Conservation (phyloP, 2,329 filamentous ascomycete genomes). For the Tothia fuscella region DNA sequence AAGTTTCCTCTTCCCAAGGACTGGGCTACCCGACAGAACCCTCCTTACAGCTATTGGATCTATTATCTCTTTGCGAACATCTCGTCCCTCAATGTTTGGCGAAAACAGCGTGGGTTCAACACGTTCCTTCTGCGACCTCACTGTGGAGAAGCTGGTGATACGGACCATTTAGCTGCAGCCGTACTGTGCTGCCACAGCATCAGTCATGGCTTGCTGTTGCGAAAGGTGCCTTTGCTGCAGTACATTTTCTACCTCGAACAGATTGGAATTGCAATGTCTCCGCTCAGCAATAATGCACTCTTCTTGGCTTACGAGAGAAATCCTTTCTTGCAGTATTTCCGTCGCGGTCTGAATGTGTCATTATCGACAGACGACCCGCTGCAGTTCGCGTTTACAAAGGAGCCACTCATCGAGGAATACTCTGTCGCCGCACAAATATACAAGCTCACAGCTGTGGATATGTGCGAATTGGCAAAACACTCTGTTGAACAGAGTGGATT, state of each 20-base stretch:
- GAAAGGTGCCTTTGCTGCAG: constrained; percentile 88
- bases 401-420: constrained; percentile 95
- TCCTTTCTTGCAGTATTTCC: constrained; percentile 91
- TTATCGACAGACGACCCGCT: constrained; percentile 93
- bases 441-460: constrained; percentile 91
- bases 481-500: constrained; percentile 93
- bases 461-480: constrained; percentile 96
- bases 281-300: constrained; percentile 90
- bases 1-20: constrained; percentile 86
- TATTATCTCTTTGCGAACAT: constrained; percentile 96
- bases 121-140: constrained; percentile 89
- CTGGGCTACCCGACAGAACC: constrained; percentile 90
- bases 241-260: constrained; percentile 98
- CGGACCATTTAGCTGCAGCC: constrained; percentile 86
- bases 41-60: constrained; percentile 98
- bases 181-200: constrained; percentile 93
- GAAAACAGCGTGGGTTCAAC: constrained; percentile 85
- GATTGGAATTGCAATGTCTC: constrained; percentile 99
- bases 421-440: constrained; percentile 97
- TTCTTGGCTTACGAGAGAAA: constrained; percentile 96
- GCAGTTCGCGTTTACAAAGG: constrained; percentile 97
- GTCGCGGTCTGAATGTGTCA: constrained; percentile 86
- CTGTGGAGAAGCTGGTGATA: constrained; percentile 93
- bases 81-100: constrained; percentile 80
- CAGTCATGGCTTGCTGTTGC: constrained; percentile 80